Evolutionary conservation across 202 grass and related monocot species (phyloP), one percentile per base, ranked within the genome.

Genomic region (Setaria italica): DNA sequence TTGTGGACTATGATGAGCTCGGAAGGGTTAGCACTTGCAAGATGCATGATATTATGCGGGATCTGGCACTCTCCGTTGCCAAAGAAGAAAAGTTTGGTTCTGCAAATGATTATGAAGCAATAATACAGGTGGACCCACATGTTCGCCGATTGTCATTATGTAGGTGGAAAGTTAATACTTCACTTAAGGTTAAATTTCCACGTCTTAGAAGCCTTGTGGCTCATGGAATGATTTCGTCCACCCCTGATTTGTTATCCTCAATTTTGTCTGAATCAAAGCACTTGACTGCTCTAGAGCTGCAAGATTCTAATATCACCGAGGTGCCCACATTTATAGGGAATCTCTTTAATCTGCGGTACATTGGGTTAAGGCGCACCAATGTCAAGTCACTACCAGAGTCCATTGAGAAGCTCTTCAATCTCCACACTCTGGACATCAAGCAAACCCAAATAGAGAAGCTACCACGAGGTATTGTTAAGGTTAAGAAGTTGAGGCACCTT

Each of bases 261-360:
- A 19, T 85, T 19, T 77, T 81, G 19, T 42, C 48, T 2, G 62
- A 82, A 59, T 88, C 91, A 0, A 81, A 12, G 29, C 78, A 81
- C 14, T 41, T 85, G 12, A 78, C 51, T 16, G 83, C 71, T 39
- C 70, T 92, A 0, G 87, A 89, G 63, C 85, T 89, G 11, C 72
- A 77, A 84, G 72, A 80, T 39, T 79, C 80, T 29, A 54, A 13
- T 2, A 64, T 93, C 12, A 50, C 59, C 4, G 59, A 21, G 9
- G 6, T 93, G 13, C 85, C 91, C 1, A 46, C 80, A 57, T 20
- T 9, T 41, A 53, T 93, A 20, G 85, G 85, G 16, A 35, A 81
- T 37, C 69, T 94, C 35, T 87, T 91, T 34, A 94, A 91, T 77
- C 75, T 94, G 0, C 88, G 47, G 0, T 94, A 94, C 25, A 51